Evolutionary conservation across 2,329 filamentous ascomycete genomes (phyloP).

Genomic region (Phaeoacremonium minimum): DNA sequence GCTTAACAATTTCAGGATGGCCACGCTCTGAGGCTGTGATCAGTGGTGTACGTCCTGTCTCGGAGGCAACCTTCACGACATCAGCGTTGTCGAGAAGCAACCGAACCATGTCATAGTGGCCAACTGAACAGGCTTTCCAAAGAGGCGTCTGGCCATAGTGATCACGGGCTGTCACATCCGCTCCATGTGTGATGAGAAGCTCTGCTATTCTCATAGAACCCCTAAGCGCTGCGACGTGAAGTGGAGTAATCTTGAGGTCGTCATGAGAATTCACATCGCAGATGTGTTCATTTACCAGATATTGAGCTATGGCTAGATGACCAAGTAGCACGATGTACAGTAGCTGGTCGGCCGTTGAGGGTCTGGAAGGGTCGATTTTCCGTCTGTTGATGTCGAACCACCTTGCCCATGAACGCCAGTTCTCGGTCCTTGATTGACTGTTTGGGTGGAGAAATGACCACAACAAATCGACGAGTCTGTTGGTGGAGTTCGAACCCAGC

Average conservation of each 20-base stretch:
- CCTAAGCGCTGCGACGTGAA: no score
- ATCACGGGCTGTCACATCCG: constrained; percentile 1
- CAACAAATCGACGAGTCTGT: no score
- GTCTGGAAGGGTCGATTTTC: no score
- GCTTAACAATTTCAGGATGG: constrained; percentile 11
- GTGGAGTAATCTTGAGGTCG: no score
- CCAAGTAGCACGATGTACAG: no score
- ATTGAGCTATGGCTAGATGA: no score
- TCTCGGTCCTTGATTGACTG: no score
- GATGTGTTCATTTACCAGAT: constrained; percentile 6
- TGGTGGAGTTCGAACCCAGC: no score
- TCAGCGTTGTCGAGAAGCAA: constrained; percentile 7
- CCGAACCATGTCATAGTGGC: constrained; percentile 3
- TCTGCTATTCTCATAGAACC: not conserved
- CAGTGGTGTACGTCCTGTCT: constrained; percentile 5
- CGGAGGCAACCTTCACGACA: constrained; percentile 1
- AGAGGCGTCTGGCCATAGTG: constrained; percentile 5
- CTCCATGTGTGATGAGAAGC: constrained; percentile 1
- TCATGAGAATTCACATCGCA: not conserved
- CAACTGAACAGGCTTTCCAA: not conserved
- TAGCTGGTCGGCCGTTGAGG: no score
- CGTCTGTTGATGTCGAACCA: not conserved
- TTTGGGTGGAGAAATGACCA: no score
- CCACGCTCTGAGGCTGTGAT: constrained; percentile 7
- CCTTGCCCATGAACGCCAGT: not conserved